These are phyloP conservation scores for Chytriomyces sp. DNA, from an alignment of 192 early-diverging fungal genomes.

Conservation along the genomic window DNA sequence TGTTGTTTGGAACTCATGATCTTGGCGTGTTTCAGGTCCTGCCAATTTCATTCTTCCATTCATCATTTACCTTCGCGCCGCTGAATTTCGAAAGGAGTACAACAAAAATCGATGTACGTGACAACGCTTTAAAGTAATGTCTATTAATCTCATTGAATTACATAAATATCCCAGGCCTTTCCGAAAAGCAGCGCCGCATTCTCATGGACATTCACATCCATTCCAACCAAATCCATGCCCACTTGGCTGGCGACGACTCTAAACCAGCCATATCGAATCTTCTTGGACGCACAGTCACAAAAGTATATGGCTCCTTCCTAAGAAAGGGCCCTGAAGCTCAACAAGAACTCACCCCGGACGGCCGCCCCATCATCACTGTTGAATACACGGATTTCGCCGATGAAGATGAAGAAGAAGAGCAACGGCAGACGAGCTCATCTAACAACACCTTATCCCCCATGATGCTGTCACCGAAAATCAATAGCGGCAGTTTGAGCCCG, in stretches of 20 bases:
- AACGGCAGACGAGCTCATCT: neutral
- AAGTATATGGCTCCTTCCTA: neutral
- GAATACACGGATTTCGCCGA: neutral
- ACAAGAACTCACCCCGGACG: neutral
- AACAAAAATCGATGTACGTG: conserved; percentile 49
- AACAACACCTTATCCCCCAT: neutral
- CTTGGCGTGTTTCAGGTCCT: conserved; percentile 26
- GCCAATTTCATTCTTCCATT: conserved; percentile 65
- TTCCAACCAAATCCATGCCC: conserved; percentile 20
- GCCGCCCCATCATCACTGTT: neutral
- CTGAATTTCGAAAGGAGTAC: conserved; percentile 51
- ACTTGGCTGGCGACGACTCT: neutral
- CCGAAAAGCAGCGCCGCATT: conserved; percentile 49
- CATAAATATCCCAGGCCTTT: neutral
- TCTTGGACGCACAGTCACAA: conserved; percentile 13
- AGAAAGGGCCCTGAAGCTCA: neutral
- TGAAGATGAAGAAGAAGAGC: neutral
- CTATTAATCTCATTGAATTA: too few relatives aligned
- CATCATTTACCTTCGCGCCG: conserved; percentile 58
- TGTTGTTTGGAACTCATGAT: too few relatives aligned
- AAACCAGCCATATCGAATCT: neutral
- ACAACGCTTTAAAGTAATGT: neutral
- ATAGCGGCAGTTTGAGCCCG: neutral
- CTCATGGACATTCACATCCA: conserved; percentile 51
- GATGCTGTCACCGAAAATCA: neutral